A percentile compares a stretch with the other conserved stretches of the same genome.
Evolutionary conservation across 495 filamentous ascomycete species (phyloP).

Genomic region (Chaetomium tenue): DNA sequence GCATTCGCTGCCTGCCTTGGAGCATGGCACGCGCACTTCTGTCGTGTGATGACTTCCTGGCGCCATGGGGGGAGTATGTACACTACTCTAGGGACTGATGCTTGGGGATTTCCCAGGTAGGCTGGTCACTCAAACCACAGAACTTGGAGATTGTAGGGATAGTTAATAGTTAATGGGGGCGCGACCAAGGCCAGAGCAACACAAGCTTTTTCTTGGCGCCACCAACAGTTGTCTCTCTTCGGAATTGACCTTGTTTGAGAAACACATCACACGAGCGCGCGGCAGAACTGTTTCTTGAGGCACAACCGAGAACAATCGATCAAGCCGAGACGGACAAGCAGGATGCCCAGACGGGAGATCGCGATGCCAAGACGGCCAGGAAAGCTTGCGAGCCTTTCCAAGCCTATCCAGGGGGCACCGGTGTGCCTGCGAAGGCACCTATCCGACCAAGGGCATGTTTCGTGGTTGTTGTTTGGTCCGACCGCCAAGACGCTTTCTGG

Average conservation of each 20-base stretch:
- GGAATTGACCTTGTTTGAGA: not conserved
- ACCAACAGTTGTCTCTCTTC: not conserved
- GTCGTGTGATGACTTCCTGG: constrained; percentile 3
- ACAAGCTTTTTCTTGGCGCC: constrained; percentile 23
- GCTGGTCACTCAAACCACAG: not conserved
- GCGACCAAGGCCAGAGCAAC: constrained; percentile 2
- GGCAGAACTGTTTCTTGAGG: constrained; percentile 9
- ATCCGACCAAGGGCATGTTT: constrained; percentile 3
- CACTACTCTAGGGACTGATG: no score
- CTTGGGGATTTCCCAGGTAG: no score
- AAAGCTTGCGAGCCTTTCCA: constrained; percentile 18
- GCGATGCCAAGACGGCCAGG: constrained; percentile 29
- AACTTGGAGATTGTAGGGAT: not conserved
- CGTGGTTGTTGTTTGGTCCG: constrained; percentile 7
- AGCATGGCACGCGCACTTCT: not conserved
- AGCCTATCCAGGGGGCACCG: not conserved
- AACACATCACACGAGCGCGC: constrained; percentile 11
- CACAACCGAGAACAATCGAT: constrained; percentile 19
- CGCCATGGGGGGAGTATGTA: not conserved
- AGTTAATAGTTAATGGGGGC: no score
- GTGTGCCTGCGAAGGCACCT: constrained; percentile 10
- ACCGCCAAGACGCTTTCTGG: constrained; percentile 7
- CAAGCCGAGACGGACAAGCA: constrained; percentile 28
- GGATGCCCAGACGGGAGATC: constrained; percentile 37
- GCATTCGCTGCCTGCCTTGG: not conserved